Base-by-base conservation (phyloP, 345 rosid species). In the Syzygium oleosum region DNA sequence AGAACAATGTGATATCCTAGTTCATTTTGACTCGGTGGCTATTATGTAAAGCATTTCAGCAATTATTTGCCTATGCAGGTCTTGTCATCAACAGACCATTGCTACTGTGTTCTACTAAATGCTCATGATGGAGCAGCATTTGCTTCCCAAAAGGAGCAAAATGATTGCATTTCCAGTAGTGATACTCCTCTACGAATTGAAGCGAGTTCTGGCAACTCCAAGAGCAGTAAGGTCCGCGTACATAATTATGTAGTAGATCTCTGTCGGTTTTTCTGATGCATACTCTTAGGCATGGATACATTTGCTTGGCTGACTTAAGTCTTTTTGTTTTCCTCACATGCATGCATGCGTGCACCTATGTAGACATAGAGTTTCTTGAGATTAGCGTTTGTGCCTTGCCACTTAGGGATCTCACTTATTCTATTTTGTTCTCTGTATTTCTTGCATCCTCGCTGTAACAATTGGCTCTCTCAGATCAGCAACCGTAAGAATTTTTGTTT, bases 81-180 rank as follows among this genome's bases (percentile, higher is more conserved):
- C 88, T 92, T 98, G 90, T 94, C 97, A 73, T 98, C 95, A 58
- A 91, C 93, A 53, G 98, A 96, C 88, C 97, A 95, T 88, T 98
- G 99, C 91, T 98, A 95, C 80, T 97, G 98, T 88, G 99, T 97
- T 87, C 93, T 98, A 91, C 98, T 97, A 65, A 97, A 98, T 90
- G 96, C 97, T 85, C 95, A 95, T 87, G 97, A 94, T 91, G 98
- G 98, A 73, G 98, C 98, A 89, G 98, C 98, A 77, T 98, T 98
- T 94, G 98, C 99, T 88, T 91, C 88, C 86, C 92, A 77, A 80
- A 90, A 91, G 87, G 96, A 85, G 88, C 89, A 88, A 52, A 85
- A 51, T 86, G 95, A 91, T 90, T 90, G 92, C 88, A 91, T 88
- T 92, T 91, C 96, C 41, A 94, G 89, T 79, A 85, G 87, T 89